Conservation (phyloP, 73 alveolate genomes). For the Paramecium biaurelia region DNA sequence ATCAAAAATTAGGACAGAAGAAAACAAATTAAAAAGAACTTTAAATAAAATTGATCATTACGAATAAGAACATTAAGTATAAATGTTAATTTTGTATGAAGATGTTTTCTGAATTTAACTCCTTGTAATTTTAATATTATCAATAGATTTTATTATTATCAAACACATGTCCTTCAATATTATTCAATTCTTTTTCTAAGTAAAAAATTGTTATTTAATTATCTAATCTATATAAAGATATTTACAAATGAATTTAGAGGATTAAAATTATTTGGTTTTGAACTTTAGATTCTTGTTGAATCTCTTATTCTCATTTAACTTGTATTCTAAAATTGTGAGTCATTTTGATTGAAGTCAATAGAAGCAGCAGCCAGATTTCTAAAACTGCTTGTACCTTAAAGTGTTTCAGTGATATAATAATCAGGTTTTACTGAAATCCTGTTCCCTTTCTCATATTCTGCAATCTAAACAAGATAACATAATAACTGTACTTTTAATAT, state of each 20-base stretch:
- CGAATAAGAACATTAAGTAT: background rate
- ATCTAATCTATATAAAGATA: background rate
- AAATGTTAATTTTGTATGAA: background rate
- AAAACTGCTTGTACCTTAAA: background rate
- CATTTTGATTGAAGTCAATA: background rate
- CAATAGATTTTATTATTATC: background rate
- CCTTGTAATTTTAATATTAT: background rate
- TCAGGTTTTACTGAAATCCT: background rate
- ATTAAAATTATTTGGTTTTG: background rate
- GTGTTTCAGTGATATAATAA: background rate
- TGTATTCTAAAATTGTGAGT: background rate
- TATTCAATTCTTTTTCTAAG: background rate
- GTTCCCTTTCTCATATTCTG: background rate
- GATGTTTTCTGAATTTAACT: constrained; percentile 1
- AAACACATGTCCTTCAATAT: background rate
- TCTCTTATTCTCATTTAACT: background rate
- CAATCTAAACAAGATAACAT: background rate
- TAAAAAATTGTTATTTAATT: background rate
- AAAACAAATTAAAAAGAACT: background rate
- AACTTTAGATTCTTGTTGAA: background rate
- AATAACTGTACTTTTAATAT: background rate
- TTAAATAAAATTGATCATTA: background rate
- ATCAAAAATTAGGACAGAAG: background rate
- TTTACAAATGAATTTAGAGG: background rate
- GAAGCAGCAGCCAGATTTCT: background rate